phyloP scores from a whole-genome alignment of 139 green algal genomes.

The Chlamydomonas incerta region DNA sequence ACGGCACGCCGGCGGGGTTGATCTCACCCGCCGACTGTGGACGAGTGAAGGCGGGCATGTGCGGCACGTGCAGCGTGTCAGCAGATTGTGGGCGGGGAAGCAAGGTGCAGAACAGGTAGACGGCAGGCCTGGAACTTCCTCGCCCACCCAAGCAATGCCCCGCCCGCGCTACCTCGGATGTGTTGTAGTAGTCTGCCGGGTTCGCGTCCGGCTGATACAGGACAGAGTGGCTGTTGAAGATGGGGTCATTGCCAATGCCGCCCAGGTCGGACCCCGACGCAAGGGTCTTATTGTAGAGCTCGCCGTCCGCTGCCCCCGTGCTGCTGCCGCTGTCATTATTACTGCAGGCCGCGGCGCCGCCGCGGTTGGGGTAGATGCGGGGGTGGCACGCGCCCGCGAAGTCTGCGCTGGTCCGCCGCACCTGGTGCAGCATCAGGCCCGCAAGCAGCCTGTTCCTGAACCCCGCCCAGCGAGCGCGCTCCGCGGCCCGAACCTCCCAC shows the following conservation, averaged over 20 bases:
- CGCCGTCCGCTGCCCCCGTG: too few relatives aligned
- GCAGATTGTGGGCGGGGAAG: background rate
- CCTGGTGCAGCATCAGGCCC: background rate
- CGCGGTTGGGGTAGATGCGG: too few relatives aligned
- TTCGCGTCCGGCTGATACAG: conserved; percentile 3
- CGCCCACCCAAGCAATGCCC: too few relatives aligned
- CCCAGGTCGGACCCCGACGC: background rate
- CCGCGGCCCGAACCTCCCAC: background rate
- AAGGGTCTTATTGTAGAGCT: too few relatives aligned
- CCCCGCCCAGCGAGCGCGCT: background rate
- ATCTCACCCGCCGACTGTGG: background rate
- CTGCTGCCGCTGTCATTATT: too few relatives aligned
- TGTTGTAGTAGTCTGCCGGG: conserved; percentile 7
- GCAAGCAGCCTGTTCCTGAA: background rate
- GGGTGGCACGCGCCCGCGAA: too few relatives aligned
- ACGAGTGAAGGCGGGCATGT: background rate
- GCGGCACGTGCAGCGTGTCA: background rate
- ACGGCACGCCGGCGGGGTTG: background rate
- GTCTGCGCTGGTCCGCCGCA: background rate
- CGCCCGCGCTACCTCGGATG: background rate
- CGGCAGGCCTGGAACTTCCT: too few relatives aligned
- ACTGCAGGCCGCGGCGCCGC: too few relatives aligned
- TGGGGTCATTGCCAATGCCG: conserved; percentile 25
- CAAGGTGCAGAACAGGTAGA: too few relatives aligned
- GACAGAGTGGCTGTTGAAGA: conserved; percentile 4